Evolutionary conservation across 345 rosid genomes (phyloP).

Genomic region (Eucalyptus polyanthemos): DNA sequence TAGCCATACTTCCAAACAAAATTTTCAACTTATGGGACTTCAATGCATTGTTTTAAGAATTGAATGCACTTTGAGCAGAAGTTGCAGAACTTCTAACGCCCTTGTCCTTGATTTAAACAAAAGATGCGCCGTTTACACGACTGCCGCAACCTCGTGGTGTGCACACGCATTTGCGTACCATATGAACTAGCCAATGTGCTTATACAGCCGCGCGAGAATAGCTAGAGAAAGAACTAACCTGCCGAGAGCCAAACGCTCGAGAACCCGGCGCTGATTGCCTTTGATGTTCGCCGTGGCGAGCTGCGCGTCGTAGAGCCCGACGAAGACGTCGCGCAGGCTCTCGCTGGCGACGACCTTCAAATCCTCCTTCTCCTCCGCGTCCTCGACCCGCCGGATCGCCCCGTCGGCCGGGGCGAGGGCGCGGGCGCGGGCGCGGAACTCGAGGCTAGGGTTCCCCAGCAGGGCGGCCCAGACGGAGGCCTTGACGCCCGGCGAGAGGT

Average conservation of each 20-base stretch:
- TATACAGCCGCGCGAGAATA: not conserved
- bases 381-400: not conserved
- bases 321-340: constrained; percentile 4
- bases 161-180: not conserved
- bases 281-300: not conserved
- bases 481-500: not conserved
- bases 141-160: not conserved
- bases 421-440: not conserved
- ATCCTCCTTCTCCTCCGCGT: constrained; percentile 1
- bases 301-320: constrained; percentile 7
- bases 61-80: not conserved
- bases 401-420: not conserved
- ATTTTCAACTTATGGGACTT: not conserved
- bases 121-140: not conserved
- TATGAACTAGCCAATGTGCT: not conserved
- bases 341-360: constrained; percentile 3
- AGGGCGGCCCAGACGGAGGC: not conserved
- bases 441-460: not conserved
- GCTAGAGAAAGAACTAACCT: not conserved
- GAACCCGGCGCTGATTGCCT: not conserved
- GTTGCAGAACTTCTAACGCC: not conserved
- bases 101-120: not conserved
- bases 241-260: constrained; percentile 7
- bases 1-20: not conserved
- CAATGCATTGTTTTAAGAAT: not conserved